Conservation (phyloP, 495 filamentous ascomycete genomes). For the Paragyromitra xinjiangensis region DNA sequence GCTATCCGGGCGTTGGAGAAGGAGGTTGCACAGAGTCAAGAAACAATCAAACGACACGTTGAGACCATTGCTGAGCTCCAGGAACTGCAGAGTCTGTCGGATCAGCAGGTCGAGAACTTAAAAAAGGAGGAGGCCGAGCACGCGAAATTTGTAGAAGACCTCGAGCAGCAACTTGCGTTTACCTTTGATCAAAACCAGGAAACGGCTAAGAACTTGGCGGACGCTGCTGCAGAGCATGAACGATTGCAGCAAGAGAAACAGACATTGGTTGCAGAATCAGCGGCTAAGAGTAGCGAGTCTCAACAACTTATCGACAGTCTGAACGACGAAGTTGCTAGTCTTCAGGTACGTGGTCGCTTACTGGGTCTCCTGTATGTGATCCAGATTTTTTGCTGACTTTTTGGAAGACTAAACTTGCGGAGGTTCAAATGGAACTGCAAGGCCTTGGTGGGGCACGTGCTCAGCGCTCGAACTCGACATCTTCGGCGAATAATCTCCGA, state of each 20-base stretch:
- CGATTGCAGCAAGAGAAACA: conserved; percentile 72
- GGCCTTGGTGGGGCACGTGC: conserved; percentile 60
- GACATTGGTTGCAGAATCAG: conserved; percentile 68
- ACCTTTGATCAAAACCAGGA: conserved; percentile 92
- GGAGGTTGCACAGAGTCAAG: conserved; percentile 75
- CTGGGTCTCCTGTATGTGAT: conserved; percentile 20
- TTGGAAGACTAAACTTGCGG: conserved; percentile 68
- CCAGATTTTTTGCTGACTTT: conserved; percentile 56
- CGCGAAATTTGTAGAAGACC: conserved; percentile 87
- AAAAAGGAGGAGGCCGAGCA: conserved; percentile 79
- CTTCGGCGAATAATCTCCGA: conserved; percentile 70
- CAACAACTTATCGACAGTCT: conserved; percentile 69
- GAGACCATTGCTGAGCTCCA: conserved; percentile 63
- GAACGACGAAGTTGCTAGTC: conserved; percentile 68
- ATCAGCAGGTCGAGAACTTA: conserved; percentile 67
- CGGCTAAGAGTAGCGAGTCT: conserved; percentile 63
- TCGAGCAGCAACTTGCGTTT: conserved; percentile 94
- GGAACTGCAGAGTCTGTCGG: conserved; percentile 47
- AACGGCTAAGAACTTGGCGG: conserved; percentile 77
- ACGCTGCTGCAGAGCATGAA: conserved; percentile 68
- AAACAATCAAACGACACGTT: conserved; percentile 70
- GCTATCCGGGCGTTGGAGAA: conserved; percentile 72
- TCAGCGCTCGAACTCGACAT: conserved; percentile 79
- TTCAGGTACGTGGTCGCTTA: conserved; percentile 68
- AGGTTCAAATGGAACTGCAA: conserved; percentile 60